phyloP scores from a whole-genome alignment of 805 yeast species.

The Torulaspora quercuum region DNA sequence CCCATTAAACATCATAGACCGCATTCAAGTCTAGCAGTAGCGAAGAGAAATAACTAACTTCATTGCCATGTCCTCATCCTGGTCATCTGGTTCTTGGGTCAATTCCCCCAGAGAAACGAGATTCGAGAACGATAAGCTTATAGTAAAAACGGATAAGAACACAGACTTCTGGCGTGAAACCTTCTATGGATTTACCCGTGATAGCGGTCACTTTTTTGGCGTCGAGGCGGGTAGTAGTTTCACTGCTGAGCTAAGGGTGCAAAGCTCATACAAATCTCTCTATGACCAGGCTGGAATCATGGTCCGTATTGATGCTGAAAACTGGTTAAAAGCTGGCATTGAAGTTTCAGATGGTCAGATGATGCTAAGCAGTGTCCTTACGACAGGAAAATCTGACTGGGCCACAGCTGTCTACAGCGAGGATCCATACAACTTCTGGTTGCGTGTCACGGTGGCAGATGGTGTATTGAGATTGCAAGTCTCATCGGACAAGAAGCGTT shows the following conservation, averaged over 20 bases:
- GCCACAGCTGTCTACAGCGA: constrained; percentile 3
- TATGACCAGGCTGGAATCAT: constrained; percentile 10
- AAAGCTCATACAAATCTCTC: constrained; percentile 2
- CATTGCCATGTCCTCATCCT: too few relatives aligned
- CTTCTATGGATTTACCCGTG: constrained; percentile 6
- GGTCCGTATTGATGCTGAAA: constrained; percentile 3
- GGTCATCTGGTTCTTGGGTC: too few relatives aligned
- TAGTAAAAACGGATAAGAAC: constrained; percentile 2
- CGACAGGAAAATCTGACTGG: constrained; percentile 6
- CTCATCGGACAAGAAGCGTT: constrained; percentile 4
- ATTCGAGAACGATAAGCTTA: not conserved
- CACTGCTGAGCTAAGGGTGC: constrained; percentile 5
- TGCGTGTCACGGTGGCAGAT: constrained; percentile 5
- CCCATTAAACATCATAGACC: too few relatives aligned
- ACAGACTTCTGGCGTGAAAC: constrained; percentile 9
- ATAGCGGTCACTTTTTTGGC: constrained; percentile 6
- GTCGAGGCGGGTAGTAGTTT: constrained; percentile 3
- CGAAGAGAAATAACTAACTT: too few relatives aligned
- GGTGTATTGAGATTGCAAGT: constrained; percentile 5
- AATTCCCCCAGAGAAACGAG: not conserved
- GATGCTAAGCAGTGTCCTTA: constrained; percentile 8
- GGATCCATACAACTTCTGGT: constrained; percentile 1
- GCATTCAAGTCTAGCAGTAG: too few relatives aligned
- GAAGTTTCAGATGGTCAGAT: constrained; percentile 6
- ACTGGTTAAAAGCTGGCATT: constrained; percentile 10